Percentiles rank a stretch among this genome's conserved stretches.
These are phyloP conservation scores for Deinandra increscens DNA, from an alignment of 129 eudicot genomes.

Conservation along the genomic window DNA sequence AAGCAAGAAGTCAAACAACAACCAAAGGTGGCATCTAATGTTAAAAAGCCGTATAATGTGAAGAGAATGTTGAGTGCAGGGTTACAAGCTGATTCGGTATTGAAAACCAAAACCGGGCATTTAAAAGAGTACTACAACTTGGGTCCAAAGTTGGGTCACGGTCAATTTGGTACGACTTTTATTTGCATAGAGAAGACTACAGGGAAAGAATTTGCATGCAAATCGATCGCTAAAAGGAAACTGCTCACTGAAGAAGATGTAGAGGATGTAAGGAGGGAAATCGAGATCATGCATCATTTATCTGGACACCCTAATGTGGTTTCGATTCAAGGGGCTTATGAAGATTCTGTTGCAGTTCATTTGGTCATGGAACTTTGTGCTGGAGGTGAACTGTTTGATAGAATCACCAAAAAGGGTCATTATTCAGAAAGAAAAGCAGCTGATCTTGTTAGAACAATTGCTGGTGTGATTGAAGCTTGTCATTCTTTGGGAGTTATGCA, in stretches of 20 bases:
- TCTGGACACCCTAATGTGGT: constrained; percentile 65
- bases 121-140: constrained; percentile 66
- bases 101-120: constrained; percentile 70
- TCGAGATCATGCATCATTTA: constrained; percentile 87
- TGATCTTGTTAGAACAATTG: constrained; percentile 66
- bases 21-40: not conserved
- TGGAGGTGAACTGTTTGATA: constrained; percentile 91
- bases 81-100: constrained; percentile 59
- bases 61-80: constrained; percentile 72
- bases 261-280: constrained; percentile 80
- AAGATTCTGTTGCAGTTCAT: constrained; percentile 85
- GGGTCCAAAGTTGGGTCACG: constrained; percentile 76
- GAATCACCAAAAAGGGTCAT: constrained; percentile 71
- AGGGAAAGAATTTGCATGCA: constrained; percentile 72
- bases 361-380: constrained; percentile 81
- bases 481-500: constrained; percentile 99
- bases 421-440: constrained; percentile 86
- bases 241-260: constrained; percentile 60
- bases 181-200: constrained; percentile 66
- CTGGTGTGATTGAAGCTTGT: constrained; percentile 71
- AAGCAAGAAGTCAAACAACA: constrained; percentile 20
- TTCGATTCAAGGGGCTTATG: constrained; percentile 75
- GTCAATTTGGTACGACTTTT: constrained; percentile 86
- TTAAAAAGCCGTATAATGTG: constrained; percentile 40
- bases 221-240: constrained; percentile 82